Evolutionary conservation across 208 protist species (phyloP).

Genomic region (Wallacemonas collosoma): DNA sequence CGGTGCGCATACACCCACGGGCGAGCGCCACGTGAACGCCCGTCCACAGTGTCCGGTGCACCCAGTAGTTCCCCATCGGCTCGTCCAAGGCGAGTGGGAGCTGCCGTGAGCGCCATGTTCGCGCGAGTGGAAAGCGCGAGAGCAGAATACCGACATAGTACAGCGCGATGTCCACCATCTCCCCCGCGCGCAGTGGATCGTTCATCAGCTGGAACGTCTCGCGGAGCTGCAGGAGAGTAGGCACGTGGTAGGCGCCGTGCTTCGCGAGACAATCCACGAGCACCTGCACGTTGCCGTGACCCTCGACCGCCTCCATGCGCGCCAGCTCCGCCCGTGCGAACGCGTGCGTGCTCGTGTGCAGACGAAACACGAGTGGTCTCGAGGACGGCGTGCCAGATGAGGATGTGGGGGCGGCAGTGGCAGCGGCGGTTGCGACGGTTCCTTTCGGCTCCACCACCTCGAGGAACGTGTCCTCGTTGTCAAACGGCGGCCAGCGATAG

Average conservation of each 20-base stretch:
- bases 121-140: constrained; percentile 50
- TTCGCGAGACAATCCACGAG: constrained; percentile 56
- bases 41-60: constrained; percentile 57
- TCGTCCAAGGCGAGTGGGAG: constrained; percentile 33
- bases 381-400: background rate
- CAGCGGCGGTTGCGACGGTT: constrained; percentile 4
- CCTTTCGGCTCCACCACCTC: constrained; percentile 21
- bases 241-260: constrained; percentile 76
- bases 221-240: constrained; percentile 66
- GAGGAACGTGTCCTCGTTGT: constrained; percentile 62
- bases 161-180: constrained; percentile 78
- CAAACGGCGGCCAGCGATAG: constrained; percentile 79
- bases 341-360: constrained; percentile 47
- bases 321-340: constrained; percentile 49
- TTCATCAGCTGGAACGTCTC: constrained; percentile 70
- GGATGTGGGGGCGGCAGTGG: background rate
- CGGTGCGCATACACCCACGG: constrained; percentile 70
- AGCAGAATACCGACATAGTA: constrained; percentile 77
- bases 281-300: constrained; percentile 39
- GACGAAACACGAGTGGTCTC: constrained; percentile 18
- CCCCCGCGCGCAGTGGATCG: constrained; percentile 42
- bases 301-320: constrained; percentile 31
- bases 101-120: constrained; percentile 57
- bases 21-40: constrained; percentile 72
- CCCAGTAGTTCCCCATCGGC: constrained; percentile 37